Evolutionary conservation across 108 stramenopile genomes (phyloP).

Genomic region (Cyclotella choctawhatcheeana): DNA sequence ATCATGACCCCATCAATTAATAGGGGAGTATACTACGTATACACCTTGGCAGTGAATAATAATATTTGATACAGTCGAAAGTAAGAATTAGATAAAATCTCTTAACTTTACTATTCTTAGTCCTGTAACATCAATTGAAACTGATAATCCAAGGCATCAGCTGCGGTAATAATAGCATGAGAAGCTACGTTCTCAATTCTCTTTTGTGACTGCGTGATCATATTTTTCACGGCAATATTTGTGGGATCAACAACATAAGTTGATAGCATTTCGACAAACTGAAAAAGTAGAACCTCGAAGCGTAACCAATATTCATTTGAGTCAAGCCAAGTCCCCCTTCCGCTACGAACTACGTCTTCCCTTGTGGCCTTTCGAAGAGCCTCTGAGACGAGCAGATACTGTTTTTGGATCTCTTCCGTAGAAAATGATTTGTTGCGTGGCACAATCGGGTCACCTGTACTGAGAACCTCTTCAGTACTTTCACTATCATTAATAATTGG

Average conservation of each 20-base stretch:
- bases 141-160: slow-evolving; percentile 47
- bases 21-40: slow-evolving; percentile 39
- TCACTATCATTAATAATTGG: slow-evolving; percentile 2
- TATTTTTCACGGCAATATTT: slow-evolving; percentile 26
- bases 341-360: slow-evolving; percentile 20
- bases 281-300: slow-evolving; percentile 39
- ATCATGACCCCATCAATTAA: too few relatives aligned
- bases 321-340: slow-evolving; percentile 15
- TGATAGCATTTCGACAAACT: slow-evolving; percentile 42
- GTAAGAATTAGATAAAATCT: too few relatives aligned
- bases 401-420: slow-evolving; percentile 16
- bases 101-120: too few relatives aligned
- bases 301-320: slow-evolving; percentile 34
- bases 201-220: slow-evolving; percentile 13
- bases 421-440: slow-evolving; percentile 13
- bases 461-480: slow-evolving; percentile 19
- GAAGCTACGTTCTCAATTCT: slow-evolving; percentile 38
- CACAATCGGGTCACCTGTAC: slow-evolving; percentile 34
- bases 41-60: slow-evolving; percentile 41
- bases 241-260: slow-evolving; percentile 40
- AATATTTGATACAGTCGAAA: background rate
- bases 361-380: slow-evolving; percentile 38
- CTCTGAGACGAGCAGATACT: slow-evolving; percentile 30
- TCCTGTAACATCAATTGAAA: slow-evolving; percentile 43
- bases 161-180: slow-evolving; percentile 44